Evolutionary conservation across 139 green algal species (phyloP).

Genomic region (Coccomyxa sp.): DNA sequence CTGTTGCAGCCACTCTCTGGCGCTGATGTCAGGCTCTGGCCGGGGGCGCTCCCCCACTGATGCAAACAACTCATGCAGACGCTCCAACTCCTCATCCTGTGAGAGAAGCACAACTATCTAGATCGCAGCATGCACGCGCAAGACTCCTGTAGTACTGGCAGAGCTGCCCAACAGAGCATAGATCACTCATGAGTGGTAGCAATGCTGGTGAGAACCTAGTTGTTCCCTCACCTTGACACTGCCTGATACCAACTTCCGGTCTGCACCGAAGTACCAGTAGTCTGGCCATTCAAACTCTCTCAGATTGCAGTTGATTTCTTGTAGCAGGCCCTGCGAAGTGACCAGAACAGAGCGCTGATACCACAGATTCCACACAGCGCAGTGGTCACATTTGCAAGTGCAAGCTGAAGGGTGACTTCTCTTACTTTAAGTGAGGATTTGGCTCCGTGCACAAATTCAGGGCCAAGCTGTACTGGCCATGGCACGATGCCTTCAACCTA

Average conservation of each 20-base stretch:
- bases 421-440: slow-evolving; percentile 32
- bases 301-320: slow-evolving; percentile 38
- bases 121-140: neutral
- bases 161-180: no score
- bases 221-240: neutral
- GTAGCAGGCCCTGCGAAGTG: slow-evolving; percentile 16
- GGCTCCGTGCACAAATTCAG: slow-evolving; percentile 80
- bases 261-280: slow-evolving; percentile 60
- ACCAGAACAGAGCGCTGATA: neutral
- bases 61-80: slow-evolving; percentile 57
- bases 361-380: no score
- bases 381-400: no score
- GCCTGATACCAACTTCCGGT: slow-evolving; percentile 37
- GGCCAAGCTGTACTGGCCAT: slow-evolving; percentile 73
- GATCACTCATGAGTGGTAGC: no score
- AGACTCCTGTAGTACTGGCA: neutral
- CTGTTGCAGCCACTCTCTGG: slow-evolving; percentile 44
- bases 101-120: neutral
- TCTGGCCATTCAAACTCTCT: slow-evolving; percentile 67
- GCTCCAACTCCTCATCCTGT: slow-evolving; percentile 14
- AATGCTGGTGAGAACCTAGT: neutral
- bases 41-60: slow-evolving; percentile 31
- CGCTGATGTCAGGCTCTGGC: slow-evolving; percentile 46
- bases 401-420: no score
- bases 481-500: slow-evolving; percentile 60